Evolutionary conservation across 176 grass and related monocot genomes (phyloP), one percentile per base, ranked within the genome.

Genomic region (Neostapfia colusana): DNA sequence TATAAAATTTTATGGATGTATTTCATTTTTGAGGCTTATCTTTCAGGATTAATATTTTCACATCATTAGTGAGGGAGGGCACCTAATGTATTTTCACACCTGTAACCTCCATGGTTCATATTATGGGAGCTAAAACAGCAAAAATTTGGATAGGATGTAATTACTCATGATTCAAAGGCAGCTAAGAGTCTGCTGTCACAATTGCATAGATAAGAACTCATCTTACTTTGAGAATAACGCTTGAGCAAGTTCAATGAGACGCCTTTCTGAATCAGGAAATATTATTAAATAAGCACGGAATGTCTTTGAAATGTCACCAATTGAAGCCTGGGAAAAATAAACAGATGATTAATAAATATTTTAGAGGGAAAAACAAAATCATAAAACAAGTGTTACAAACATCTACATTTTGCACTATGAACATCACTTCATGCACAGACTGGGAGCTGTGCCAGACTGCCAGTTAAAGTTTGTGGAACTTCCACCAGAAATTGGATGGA

Each of bases 281-380:
- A 99, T 95, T 83, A 99, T 95, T 85, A 95, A 88, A 90, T 99
- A 99, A 72, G 89, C 89, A 75, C 81, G 87, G 58, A 99, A 90
- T 28, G 92, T 92, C 79, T 95, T 99, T 69, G 96, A 92, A 82
- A 99, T 90, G 71, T 92, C 85, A 25, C 89, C 83, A 79, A 99
- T 87, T 69, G 89, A 90, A 87, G 79, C 92, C 96, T 99, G 67
- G 59, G 41, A 43, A 66, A 79, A 72, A 53, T 44, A 25, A 31
- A 55, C 18, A 83, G 10, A 46, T 70, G 12, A 75, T 59, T 79
- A 67, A 66, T 70, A 41, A 69, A 76, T n/a, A 63, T 8, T 18
- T 24, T 51, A 74, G 60, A 48, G 49, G 21, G 26, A 18, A 71
- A 66, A 66, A 79, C 12, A 70, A 38, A 70, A 63, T 65, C 0